Conservation (phyloP, 345 rosid genomes). For the Aethionema arabicum region DNA sequence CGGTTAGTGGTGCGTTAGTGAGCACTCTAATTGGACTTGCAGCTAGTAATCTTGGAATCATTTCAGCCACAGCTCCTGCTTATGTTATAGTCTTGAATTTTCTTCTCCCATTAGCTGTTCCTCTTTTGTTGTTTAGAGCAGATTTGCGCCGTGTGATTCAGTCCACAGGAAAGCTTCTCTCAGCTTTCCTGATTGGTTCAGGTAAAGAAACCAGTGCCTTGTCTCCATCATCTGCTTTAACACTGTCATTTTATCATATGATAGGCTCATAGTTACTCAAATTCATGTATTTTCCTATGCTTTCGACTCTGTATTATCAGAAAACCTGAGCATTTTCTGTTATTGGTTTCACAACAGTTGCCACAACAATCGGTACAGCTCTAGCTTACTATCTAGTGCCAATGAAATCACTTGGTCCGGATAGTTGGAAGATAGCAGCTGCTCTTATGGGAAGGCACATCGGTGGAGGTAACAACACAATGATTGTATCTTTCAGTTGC, state of each 20-base stretch:
- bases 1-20: constrained; percentile 80
- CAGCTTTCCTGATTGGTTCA: constrained; percentile 80
- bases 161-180: constrained; percentile 73
- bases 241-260: too few species aligned
- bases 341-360: constrained; percentile 44
- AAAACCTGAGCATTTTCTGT: constrained; percentile 20
- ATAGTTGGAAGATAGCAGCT: constrained; percentile 92
- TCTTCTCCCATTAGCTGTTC: constrained; percentile 78
- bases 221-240: neutral
- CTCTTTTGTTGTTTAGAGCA: constrained; percentile 73
- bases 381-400: constrained; percentile 78
- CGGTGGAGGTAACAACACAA: constrained; percentile 56
- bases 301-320: constrained; percentile 6
- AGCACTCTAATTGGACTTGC: constrained; percentile 83
- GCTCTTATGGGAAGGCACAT: constrained; percentile 95
- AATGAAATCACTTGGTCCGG: constrained; percentile 79
- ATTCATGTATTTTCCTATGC: neutral
- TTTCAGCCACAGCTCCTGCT: constrained; percentile 68
- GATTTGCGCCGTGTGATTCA: constrained; percentile 66
- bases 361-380: constrained; percentile 70
- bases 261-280: neutral
- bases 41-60: constrained; percentile 73
- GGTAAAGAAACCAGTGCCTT: constrained; percentile 37
- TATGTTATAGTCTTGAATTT: constrained; percentile 63
- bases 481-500: neutral